Evolutionary conservation across 768 basidiomycete genomes (phyloP), one percentile per base, ranked within the genome.

Genomic region (Tulasnella sp.): DNA sequence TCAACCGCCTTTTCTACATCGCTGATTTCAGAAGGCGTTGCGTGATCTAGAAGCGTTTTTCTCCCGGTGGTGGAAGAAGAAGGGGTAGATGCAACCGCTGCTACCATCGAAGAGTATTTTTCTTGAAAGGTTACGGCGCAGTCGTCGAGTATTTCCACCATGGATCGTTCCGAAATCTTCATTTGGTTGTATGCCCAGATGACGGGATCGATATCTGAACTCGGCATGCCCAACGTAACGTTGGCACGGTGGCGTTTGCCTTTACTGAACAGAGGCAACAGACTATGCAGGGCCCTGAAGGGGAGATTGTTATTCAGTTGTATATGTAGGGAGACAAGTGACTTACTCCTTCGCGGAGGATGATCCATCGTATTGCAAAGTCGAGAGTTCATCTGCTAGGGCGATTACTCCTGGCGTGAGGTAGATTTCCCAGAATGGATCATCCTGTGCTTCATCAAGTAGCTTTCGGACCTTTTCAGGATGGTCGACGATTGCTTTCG

Each of bases 371-470:
- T 8, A 6, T 20, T 77, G 41, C 28, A 40, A 24, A 18, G 44
- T 44, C 50, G 76, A 42, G 9, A 77, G 58, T 41, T 77, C 76
- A 41, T 77, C 76, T 12, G 50, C 76, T 24, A 77, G 22, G 14
- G 76, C 44, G 31, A 77, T 64, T 40, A 77, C 76, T 41, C 41
- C 41, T 24, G 76, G 76, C 20, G 58, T 50, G 24, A 77, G 37
- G 58, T 77, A 77, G 14, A 77, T 50, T 20, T 77, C 76, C 76
- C 76, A 77, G 50, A 77, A 77, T 41, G 76, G 76, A 58, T 77
- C 76, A 22, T 77, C 48, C 31, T 77, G 46, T 8, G 76, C 76
- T 9, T 77, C 31, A 28, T 31, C 54, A 31, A 77, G 41, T 41
- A 77, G 12, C 40, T 50, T 50, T 58, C 48, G 41, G 28, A 77